A percentile compares a stretch with the other conserved stretches of the same genome.
Conservation (phyloP, 2,329 filamentous ascomycete species). For the Fusarium circinatum region DNA sequence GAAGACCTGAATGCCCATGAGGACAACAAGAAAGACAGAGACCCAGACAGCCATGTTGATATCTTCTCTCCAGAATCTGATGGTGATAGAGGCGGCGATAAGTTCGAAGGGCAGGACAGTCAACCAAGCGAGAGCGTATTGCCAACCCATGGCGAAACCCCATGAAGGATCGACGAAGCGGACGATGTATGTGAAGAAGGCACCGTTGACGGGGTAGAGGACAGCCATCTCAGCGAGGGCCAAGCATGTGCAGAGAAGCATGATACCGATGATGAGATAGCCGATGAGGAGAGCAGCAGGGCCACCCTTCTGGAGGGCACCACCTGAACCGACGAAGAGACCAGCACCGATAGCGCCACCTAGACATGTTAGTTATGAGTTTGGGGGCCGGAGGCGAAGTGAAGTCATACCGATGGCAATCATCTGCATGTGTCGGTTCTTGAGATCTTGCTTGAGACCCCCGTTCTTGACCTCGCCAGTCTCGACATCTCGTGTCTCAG, state of each 20-base stretch:
- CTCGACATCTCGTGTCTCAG: constrained; percentile 32
- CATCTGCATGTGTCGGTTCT: constrained; percentile 92
- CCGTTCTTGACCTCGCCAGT: constrained; percentile 34
- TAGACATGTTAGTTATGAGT: constrained; percentile 8
- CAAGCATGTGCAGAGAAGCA: constrained; percentile 72
- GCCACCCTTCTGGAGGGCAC: constrained; percentile 75
- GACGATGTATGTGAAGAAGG: constrained; percentile 91
- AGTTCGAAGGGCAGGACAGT: constrained; percentile 86
- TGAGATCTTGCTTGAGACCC: constrained; percentile 68
- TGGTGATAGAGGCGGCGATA: constrained; percentile 85
- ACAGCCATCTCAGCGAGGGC: constrained; percentile 93
- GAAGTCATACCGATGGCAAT: constrained; percentile 76
- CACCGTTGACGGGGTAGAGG: constrained; percentile 88
- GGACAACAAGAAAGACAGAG: constrained; percentile 79
- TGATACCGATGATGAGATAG: constrained; percentile 58
- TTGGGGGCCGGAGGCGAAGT: neutral
- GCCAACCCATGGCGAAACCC: constrained; percentile 97
- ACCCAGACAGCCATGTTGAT: constrained; percentile 81
- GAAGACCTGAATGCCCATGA: constrained; percentile 85
- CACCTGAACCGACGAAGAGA: constrained; percentile 86
- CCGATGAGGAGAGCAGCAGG: constrained; percentile 83
- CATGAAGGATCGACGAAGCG: constrained; percentile 92
- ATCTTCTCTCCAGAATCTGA: constrained; percentile 78
- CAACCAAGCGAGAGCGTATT: constrained; percentile 91
- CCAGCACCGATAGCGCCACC: constrained; percentile 70